Conservation (phyloP, 2,329 filamentous ascomycete genomes). For the Diaporthe helianthi region DNA sequence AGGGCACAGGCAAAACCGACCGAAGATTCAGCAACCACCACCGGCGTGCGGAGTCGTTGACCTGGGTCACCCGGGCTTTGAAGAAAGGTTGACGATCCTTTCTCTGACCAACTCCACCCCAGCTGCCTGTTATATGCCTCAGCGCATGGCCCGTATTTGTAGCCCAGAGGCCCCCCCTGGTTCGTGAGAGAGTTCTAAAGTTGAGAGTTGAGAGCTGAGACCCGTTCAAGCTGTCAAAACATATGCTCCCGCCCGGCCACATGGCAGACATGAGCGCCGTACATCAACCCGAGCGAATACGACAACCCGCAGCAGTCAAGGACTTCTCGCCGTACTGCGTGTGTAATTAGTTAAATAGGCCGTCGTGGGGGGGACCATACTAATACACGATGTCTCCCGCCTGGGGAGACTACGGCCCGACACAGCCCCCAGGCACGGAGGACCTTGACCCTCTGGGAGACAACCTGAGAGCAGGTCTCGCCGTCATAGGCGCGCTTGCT, state of each 20-base stretch:
- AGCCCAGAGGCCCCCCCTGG: background rate
- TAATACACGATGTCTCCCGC: background rate
- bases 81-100: background rate
- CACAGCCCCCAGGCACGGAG: conserved; percentile 8
- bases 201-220: no score
- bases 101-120: background rate
- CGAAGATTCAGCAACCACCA: background rate
- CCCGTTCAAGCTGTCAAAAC: no score
- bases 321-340: background rate
- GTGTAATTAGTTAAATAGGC: background rate
- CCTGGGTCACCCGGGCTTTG: background rate
- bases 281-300: conserved; percentile 2
- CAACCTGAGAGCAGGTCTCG: conserved; percentile 4
- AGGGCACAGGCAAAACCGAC: conserved; percentile 4
- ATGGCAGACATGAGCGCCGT: conserved; percentile 13
- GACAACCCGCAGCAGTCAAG: background rate
- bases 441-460: conserved; percentile 11
- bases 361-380: background rate
- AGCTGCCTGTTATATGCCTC: background rate
- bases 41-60: background rate
- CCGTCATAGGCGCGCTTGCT: conserved; percentile 12
- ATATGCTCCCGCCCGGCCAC: background rate
- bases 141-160: background rate
- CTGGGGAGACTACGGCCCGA: conserved; percentile 15
- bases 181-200: background rate